Evolutionary conservation across 306 rosid genomes (phyloP).

Genomic region (Benincasa hispida): DNA sequence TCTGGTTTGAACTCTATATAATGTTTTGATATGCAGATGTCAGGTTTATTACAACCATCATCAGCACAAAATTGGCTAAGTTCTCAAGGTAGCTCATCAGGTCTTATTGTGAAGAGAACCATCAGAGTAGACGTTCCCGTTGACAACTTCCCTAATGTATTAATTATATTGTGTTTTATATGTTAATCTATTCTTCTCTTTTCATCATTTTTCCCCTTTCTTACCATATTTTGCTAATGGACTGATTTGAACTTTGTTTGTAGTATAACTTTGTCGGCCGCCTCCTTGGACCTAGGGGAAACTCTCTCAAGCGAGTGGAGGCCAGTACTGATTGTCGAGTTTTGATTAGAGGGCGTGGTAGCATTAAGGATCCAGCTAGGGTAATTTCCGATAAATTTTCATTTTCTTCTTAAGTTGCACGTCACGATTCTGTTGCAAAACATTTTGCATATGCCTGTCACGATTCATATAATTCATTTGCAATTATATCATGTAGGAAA

Average conservation of each 20-base stretch:
- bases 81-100: slow-evolving; percentile 71
- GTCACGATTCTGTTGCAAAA: not conserved
- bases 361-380: slow-evolving; percentile 87
- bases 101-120: slow-evolving; percentile 77
- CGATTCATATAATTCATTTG: not conserved
- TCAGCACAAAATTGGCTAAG: slow-evolving; percentile 70
- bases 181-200: not conserved
- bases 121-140: slow-evolving; percentile 93
- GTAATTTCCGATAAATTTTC: slow-evolving; percentile 31
- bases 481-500: not conserved
- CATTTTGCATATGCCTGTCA: not conserved
- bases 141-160: slow-evolving; percentile 67
- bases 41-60: slow-evolving; percentile 56
- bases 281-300: slow-evolving; percentile 95
- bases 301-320: slow-evolving; percentile 97
- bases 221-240: slow-evolving; percentile 13
- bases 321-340: slow-evolving; percentile 91
- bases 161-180: not conserved
- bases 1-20: slow-evolving; percentile 19
- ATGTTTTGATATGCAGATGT: slow-evolving; percentile 50
- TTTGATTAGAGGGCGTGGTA: slow-evolving; percentile 94
- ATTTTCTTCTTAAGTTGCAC: not conserved
- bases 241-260: slow-evolving; percentile 17
- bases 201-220: not conserved
- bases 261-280: slow-evolving; percentile 98